Conservation (phyloP, 2,329 filamentous ascomycete genomes). For the Penicillium sp. region DNA sequence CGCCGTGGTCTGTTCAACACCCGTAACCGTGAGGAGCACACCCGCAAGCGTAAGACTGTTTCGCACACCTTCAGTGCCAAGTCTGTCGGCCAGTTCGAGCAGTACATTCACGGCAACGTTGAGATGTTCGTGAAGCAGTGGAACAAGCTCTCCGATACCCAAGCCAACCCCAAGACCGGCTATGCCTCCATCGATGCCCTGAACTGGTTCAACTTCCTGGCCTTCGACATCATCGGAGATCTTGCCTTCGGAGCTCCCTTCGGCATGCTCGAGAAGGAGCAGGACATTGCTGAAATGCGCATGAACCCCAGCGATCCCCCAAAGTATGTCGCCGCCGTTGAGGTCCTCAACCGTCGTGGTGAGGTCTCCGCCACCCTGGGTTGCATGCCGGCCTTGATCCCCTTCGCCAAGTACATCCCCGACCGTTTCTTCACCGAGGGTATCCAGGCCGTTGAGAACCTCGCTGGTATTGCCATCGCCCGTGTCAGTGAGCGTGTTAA, state of each 20-base stretch:
- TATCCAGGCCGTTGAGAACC: constrained; percentile 65
- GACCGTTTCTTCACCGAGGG: constrained; percentile 77
- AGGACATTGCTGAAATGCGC: constrained; percentile 69
- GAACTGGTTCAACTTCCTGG: constrained; percentile 71
- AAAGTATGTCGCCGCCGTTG: constrained; percentile 69
- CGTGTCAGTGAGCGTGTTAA: constrained; percentile 69
- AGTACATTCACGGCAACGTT: constrained; percentile 77
- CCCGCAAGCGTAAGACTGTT: constrained; percentile 81
- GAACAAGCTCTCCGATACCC: constrained; percentile 55
- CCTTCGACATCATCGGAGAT: constrained; percentile 57
- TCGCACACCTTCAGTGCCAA: constrained; percentile 82
- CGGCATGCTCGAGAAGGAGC: constrained; percentile 72
- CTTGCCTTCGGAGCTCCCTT: constrained; percentile 69
- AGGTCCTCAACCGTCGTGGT: constrained; percentile 81
- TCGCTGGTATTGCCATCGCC: constrained; percentile 83
- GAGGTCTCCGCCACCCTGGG: constrained; percentile 80
- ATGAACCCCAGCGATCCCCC: constrained; percentile 55
- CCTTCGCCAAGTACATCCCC: constrained; percentile 72
- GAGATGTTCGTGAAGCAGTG: constrained; percentile 67
- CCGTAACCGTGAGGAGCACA: constrained; percentile 71
- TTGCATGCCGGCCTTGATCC: constrained; percentile 65
- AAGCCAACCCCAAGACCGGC: constrained; percentile 45
- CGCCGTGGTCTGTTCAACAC: constrained; percentile 84
- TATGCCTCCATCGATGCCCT: constrained; percentile 65
- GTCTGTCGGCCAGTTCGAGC: constrained; percentile 76